A percentile compares a stretch with the other conserved stretches of the same genome.
phyloP scores from a whole-genome alignment of 192 early-diverging fungal genomes.

The Umbelopsis sp. region DNA sequence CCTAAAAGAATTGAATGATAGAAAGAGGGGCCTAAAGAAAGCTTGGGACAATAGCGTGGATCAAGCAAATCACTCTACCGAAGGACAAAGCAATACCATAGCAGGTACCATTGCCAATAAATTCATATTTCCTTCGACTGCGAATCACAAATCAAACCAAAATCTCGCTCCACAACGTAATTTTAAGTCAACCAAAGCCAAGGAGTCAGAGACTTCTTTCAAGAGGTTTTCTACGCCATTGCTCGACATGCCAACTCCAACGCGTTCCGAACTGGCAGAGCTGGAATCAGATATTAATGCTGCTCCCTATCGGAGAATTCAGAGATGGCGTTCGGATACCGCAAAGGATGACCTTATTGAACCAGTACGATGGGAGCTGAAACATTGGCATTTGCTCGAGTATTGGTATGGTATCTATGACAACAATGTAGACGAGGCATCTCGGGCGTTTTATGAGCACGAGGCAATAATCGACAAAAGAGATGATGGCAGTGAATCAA shows the following conservation, averaged over 20 bases:
- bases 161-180: neutral
- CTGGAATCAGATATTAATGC: neutral
- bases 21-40: neutral
- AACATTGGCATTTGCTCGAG: neutral
- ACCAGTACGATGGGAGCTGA: neutral
- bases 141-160: neutral
- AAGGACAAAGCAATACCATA: neutral
- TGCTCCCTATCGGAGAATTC: neutral
- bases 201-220: neutral
- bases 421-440: neutral
- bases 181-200: neutral
- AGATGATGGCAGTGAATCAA: neutral
- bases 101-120: neutral
- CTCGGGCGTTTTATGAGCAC: neutral
- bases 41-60: neutral
- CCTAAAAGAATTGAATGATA: neutral
- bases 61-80: neutral
- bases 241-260: slow-evolving; percentile 2
- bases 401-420: slow-evolving; percentile 1
- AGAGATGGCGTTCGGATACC: neutral
- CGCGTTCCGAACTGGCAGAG: neutral
- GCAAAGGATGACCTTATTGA: neutral
- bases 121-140: neutral
- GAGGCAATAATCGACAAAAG: neutral
- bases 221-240: neutral